phyloP scores from a whole-genome alignment of 305 asterid genomes.

The Fraxinus dipetala region DNA sequence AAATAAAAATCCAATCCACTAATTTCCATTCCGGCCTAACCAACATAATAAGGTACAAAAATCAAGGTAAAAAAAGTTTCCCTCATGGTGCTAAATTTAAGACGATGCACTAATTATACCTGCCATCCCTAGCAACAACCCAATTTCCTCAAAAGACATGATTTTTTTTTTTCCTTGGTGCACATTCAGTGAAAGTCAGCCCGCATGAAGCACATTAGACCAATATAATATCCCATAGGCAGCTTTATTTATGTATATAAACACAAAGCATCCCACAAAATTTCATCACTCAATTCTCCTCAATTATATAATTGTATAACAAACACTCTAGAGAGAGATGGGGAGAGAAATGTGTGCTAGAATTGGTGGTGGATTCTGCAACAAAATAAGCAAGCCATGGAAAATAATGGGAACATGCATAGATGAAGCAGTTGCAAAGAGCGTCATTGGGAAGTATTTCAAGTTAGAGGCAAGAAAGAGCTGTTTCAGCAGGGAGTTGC shows the following conservation, averaged over 20 bases:
- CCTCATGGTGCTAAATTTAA: not conserved
- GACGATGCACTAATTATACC: slow-evolving; percentile 34
- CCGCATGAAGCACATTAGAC: slow-evolving; percentile 22
- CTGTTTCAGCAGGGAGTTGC: slow-evolving; percentile 44
- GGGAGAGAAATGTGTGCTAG: slow-evolving; percentile 24
- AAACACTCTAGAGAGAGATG: slow-evolving; percentile 15
- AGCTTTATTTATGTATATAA: not conserved
- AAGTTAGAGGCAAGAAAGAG: slow-evolving; percentile 54
- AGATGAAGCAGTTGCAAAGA: slow-evolving; percentile 44
- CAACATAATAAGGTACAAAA: not conserved
- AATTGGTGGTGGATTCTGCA: not conserved
- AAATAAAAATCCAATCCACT: not conserved
- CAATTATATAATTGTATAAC: not conserved
- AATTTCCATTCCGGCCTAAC: not conserved
- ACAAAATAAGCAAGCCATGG: slow-evolving; percentile 32
- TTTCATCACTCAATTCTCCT: not conserved
- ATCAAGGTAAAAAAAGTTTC: not conserved
- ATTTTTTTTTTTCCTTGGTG: not conserved
- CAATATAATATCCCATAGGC: slow-evolving; percentile 7
- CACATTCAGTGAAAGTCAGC: slow-evolving; percentile 21
- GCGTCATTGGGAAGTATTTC: slow-evolving; percentile 55
- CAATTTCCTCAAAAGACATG: slow-evolving; percentile 31
- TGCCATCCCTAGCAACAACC: slow-evolving; percentile 22
- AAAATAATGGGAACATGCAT: slow-evolving; percentile 34
- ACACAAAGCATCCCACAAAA: slow-evolving; percentile 13